phyloP scores from a whole-genome alignment of 2,329 filamentous ascomycete genomes.

The Ascomycota sp. region DNA sequence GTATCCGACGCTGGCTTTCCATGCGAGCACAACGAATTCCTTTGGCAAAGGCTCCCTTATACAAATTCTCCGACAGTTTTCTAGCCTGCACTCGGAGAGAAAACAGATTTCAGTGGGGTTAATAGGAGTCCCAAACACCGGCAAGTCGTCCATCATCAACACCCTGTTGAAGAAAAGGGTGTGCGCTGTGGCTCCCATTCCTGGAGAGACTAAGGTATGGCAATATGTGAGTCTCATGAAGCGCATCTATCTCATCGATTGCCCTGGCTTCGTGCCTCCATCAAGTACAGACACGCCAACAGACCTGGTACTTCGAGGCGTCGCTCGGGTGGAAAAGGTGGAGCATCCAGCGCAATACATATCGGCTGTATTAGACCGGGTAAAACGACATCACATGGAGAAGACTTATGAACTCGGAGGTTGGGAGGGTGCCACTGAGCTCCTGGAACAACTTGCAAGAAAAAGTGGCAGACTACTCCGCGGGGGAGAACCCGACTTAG shows the following conservation, averaged over 20 bases:
- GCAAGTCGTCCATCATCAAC: conserved; percentile 95
- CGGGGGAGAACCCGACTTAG: conserved; percentile 85
- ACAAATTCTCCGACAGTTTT: conserved; percentile 80
- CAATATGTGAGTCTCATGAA: conserved; percentile 95
- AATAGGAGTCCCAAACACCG: conserved; percentile 64
- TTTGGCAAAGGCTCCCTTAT: conserved; percentile 95
- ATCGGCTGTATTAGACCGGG: conserved; percentile 55
- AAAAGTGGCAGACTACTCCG: conserved; percentile 75
- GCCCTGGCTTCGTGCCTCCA: conserved; percentile 86
- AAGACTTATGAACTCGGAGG: conserved; percentile 78
- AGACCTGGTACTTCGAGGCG: conserved; percentile 75
- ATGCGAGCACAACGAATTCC: conserved; percentile 83
- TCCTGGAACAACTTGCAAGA: conserved; percentile 69
- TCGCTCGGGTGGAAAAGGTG: conserved; percentile 88
- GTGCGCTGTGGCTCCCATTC: conserved; percentile 81
- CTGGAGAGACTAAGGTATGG: conserved; percentile 95
- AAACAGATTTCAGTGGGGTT: conserved; percentile 91
- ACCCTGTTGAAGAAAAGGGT: conserved; percentile 88
- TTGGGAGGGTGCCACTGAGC: conserved; percentile 58
- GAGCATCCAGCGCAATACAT: conserved; percentile 95
- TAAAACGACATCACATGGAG: conserved; percentile 75
- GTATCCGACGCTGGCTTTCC: conserved; percentile 85
- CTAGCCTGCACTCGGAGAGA: conserved; percentile 65
- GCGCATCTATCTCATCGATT: conserved; percentile 78
- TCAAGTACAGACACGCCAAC: conserved; percentile 66